Evolutionary conservation across 2,329 filamentous ascomycete genomes (phyloP).

Genomic region (Colletotrichum tamarilloi): DNA sequence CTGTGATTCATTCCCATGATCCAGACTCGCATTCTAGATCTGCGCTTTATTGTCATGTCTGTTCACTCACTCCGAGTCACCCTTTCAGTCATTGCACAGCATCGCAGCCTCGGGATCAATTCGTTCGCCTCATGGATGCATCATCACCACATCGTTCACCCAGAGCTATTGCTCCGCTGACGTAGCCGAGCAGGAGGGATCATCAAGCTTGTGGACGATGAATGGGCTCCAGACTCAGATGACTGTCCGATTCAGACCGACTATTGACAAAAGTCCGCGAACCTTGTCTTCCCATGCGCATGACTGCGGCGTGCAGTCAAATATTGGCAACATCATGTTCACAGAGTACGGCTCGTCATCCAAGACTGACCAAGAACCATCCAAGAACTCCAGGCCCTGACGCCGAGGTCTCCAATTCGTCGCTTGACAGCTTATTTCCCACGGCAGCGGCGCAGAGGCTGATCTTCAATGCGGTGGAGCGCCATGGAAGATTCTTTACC

Average conservation of each 20-base stretch:
- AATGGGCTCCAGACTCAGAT: background rate
- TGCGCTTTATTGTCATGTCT: background rate
- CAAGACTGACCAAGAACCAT: background rate
- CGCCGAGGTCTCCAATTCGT: constrained; percentile 6
- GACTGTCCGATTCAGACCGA: constrained; percentile 7
- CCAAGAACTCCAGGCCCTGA: background rate
- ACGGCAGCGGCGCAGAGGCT: constrained; percentile 17
- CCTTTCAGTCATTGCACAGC: constrained; percentile 7
- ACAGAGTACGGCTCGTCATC: background rate
- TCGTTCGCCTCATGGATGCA: background rate
- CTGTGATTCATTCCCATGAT: constrained; percentile 9
- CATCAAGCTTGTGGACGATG: constrained; percentile 7
- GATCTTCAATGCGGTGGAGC: constrained; percentile 28
- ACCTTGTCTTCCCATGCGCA: constrained; percentile 3
- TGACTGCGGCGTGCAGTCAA: background rate
- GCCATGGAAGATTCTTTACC: constrained; percentile 1
- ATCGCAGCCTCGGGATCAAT: background rate
- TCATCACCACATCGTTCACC: background rate
- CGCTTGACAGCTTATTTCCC: constrained; percentile 32
- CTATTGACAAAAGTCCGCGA: background rate
- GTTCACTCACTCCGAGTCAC: background rate
- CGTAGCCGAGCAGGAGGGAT: constrained; percentile 7
- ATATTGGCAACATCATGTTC: background rate
- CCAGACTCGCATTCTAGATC: constrained; percentile 3
- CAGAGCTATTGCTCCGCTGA: background rate